These are phyloP conservation scores for Calophaca sinica DNA, from an alignment of 306 rosid genomes.

Conservation along the genomic window DNA sequence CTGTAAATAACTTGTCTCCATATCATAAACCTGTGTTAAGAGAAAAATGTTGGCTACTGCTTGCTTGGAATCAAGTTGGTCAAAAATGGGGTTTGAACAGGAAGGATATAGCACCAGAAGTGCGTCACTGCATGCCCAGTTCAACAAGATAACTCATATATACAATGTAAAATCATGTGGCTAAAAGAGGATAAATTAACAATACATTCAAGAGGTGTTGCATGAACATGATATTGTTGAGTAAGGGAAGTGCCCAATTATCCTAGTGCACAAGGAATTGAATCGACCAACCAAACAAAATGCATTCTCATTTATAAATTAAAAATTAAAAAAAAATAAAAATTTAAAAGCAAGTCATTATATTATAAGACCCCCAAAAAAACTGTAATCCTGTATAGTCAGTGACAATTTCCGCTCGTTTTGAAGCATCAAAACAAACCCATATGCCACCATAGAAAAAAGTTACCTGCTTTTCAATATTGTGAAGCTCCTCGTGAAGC, in stretches of 20 bases:
- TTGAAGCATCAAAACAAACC: not conserved
- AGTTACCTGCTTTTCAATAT: slow-evolving; percentile 85
- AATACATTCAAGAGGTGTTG: not conserved
- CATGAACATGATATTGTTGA: slow-evolving; percentile 1
- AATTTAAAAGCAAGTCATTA: too few species aligned
- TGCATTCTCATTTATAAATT: not conserved
- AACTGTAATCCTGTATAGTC: too few species aligned
- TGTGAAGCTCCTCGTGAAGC: slow-evolving; percentile 93
- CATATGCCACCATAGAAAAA: not conserved
- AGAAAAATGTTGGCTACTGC: slow-evolving; percentile 32
- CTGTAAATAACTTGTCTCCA: slow-evolving; percentile 97
- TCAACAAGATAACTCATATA: slow-evolving; percentile 35
- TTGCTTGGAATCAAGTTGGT: not conserved
- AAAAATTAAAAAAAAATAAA: not conserved
- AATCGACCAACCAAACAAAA: slow-evolving; percentile 18
- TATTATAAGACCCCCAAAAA: too few species aligned
- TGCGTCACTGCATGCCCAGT: slow-evolving; percentile 16
- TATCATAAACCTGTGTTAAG: slow-evolving; percentile 82
- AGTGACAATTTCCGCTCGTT: not conserved
- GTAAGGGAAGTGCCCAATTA: slow-evolving; percentile 22
- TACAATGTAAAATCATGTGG: not conserved
- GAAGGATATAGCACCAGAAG: slow-evolving; percentile 12
- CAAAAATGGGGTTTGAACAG: slow-evolving; percentile 16
- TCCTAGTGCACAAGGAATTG: not conserved
- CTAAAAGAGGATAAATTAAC: not conserved